Conservation (phyloP, 768 basidiomycete genomes). For the Calocera cornea region DNA sequence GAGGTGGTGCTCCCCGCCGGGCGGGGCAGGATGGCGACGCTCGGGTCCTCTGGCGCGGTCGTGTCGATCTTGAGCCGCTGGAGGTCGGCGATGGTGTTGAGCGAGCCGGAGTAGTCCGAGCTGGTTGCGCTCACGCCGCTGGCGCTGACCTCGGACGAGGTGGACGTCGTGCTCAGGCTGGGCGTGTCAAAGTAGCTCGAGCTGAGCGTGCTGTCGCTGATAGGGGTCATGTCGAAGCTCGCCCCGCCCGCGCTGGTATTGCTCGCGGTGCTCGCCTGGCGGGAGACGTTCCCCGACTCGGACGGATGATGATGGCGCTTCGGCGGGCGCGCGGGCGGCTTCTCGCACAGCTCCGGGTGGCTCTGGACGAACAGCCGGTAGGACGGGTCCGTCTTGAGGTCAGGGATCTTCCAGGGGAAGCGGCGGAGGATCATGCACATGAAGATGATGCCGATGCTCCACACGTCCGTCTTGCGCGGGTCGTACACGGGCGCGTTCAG, state of each 20-base stretch:
- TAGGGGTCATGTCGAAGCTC: neutral
- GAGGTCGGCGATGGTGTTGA: neutral
- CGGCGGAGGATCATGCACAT: constrained; percentile 96
- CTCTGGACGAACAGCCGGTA: constrained; percentile 86
- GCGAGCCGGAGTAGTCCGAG: neutral
- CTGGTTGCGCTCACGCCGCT: constrained; percentile 10
- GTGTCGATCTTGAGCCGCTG: constrained; percentile 8
- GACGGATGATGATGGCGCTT: neutral
- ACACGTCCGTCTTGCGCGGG: constrained; percentile 94
- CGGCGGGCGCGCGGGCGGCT: constrained; percentile 19
- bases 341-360: constrained; percentile 70
- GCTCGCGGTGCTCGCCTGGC: constrained; percentile 2
- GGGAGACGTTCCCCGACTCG: constrained; percentile 1
- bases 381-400: constrained; percentile 80
- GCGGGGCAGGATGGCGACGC: neutral
- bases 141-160: constrained; percentile 7
- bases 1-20: neutral
- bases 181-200: neutral
- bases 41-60: constrained; percentile 3
- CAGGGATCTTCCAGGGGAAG: constrained; percentile 99
- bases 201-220: neutral
- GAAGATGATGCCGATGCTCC: constrained; percentile 97
- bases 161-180: neutral
- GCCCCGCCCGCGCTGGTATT: neutral
- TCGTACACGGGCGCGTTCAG: constrained; percentile 70